Evolutionary conservation across 192 early-diverging fungal genomes (phyloP).

Genomic region (Coemansia sp.): DNA sequence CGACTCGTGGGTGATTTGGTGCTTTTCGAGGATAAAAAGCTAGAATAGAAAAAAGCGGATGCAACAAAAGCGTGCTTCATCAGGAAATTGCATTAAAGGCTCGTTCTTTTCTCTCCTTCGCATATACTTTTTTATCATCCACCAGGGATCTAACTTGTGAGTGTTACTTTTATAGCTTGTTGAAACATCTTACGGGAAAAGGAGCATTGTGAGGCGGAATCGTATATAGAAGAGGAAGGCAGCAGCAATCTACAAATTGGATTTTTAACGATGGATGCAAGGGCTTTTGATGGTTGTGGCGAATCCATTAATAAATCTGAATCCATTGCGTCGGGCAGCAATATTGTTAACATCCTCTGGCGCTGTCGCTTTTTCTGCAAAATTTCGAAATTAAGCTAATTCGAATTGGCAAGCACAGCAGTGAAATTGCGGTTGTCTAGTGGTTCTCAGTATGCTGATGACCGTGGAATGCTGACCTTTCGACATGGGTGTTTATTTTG

Average conservation of each 20-base stretch:
- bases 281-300: neutral
- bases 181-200: neutral
- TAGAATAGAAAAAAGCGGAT: neutral
- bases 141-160: conserved; percentile 18
- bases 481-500: no score
- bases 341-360: neutral
- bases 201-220: no score
- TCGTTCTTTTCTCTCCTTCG: conserved; percentile 15
- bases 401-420: neutral
- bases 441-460: neutral
- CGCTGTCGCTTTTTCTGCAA: neutral
- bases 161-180: conserved; percentile 8
- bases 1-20: neutral
- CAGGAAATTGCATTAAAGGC: neutral
- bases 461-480: neutral
- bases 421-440: neutral
- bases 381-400: neutral
- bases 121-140: conserved; percentile 16
- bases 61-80: neutral
- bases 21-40: neutral
- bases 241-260: neutral
- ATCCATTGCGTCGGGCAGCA: neutral
- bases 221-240: neutral
- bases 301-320: conserved; percentile 6
- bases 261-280: neutral